These are phyloP conservation scores for Heimioporus sp. DNA, from an alignment of 768 basidiomycete species.

Conservation along the genomic window DNA sequence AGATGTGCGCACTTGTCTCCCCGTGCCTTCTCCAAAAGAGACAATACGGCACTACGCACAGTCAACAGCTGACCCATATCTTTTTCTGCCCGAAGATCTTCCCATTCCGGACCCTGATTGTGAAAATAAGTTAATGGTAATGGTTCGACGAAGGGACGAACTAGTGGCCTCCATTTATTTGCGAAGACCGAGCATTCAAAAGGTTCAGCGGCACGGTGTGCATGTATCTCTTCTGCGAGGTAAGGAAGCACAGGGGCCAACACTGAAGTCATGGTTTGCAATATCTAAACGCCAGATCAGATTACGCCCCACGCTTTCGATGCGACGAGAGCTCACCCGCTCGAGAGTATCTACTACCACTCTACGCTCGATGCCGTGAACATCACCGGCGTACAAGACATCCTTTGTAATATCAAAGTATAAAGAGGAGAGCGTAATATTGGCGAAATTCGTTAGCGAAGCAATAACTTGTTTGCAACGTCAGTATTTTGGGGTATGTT, in stretches of 20 bases:
- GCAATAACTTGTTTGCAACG: slow-evolving; percentile 53
- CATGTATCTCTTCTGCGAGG: slow-evolving; percentile 84
- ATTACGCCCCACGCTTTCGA: background rate
- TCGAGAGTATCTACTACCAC: slow-evolving; percentile 70
- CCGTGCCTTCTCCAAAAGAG: slow-evolving; percentile 74
- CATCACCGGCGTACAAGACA: slow-evolving; percentile 71
- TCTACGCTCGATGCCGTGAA: slow-evolving; percentile 51
- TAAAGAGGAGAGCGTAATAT: slow-evolving; percentile 80
- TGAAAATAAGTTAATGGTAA: background rate
- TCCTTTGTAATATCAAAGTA: slow-evolving; percentile 96
- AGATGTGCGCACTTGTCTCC: slow-evolving; percentile 56
- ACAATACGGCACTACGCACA: slow-evolving; percentile 60
- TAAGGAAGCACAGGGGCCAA: slow-evolving; percentile 89
- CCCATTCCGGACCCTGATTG: slow-evolving; percentile 58
- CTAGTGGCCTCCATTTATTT: slow-evolving; percentile 66
- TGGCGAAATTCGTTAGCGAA: slow-evolving; percentile 73
- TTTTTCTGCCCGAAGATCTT: slow-evolving; percentile 49
- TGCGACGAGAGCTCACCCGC: slow-evolving; percentile 44
- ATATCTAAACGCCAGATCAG: slow-evolving; percentile 41
- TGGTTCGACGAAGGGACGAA: slow-evolving; percentile 33
- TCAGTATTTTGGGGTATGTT: background rate
- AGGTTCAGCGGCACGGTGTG: slow-evolving; percentile 16
- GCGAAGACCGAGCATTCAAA: slow-evolving; percentile 61
- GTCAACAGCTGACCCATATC: slow-evolving; percentile 65
- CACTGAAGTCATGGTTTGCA: slow-evolving; percentile 64